Percentiles rank a stretch among this genome's conserved stretches.
phyloP scores from a whole-genome alignment of 208 protist species.

The Trichomonas tenax region DNA sequence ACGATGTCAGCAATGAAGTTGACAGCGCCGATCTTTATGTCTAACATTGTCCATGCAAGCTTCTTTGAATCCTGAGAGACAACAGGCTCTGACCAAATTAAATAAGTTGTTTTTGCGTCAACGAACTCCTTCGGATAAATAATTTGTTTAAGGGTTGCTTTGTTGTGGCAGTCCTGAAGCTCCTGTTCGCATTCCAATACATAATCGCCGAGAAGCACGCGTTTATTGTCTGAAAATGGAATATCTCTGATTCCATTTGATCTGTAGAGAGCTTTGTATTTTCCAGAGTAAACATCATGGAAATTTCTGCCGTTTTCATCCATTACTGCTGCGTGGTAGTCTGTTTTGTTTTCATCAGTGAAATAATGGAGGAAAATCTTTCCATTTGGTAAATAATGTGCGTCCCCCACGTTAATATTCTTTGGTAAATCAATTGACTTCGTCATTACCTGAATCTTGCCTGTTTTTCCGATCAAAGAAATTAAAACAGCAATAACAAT shows the following conservation, averaged over 20 bases:
- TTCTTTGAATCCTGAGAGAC: background rate
- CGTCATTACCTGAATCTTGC: background rate
- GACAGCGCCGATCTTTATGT: background rate
- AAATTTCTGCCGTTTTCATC: background rate
- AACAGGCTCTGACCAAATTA: background rate
- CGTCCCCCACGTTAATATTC: background rate
- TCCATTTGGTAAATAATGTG: background rate
- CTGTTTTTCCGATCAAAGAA: background rate
- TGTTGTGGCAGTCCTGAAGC: background rate
- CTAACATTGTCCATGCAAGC: background rate
- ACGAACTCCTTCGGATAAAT: background rate
- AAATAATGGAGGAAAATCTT: background rate
- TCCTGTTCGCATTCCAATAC: conserved; percentile 1
- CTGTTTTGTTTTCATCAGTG: background rate
- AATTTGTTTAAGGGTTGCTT: background rate
- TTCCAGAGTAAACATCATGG: background rate
- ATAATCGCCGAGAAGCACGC: background rate
- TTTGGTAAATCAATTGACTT: background rate
- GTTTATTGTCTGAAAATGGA: background rate
- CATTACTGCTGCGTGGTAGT: background rate
- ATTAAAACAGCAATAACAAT: background rate
- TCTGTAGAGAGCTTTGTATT: background rate
- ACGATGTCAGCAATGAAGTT: background rate
- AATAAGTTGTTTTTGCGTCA: background rate
- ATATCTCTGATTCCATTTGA: background rate